A percentile compares a stretch with the other conserved stretches of the same genome.
Evolutionary conservation across 75 land plant genomes (phyloP).

Genomic region (Azolla pinnata): DNA sequence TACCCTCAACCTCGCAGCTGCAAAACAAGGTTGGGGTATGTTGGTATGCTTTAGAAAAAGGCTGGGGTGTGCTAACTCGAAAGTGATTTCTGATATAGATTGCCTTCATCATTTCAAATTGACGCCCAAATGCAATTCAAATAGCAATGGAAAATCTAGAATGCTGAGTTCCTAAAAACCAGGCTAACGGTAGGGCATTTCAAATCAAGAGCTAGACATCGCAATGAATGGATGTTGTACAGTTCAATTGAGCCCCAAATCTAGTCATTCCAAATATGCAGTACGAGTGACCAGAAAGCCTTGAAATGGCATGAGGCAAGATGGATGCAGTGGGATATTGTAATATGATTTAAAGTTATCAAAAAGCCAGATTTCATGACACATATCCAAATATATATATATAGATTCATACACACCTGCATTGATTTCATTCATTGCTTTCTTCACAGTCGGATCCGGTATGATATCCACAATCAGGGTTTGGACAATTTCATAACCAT

Average conservation of each 20-base stretch:
- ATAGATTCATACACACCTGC: constrained; percentile 28
- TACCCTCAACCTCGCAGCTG: constrained; percentile 41
- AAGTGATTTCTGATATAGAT: not conserved
- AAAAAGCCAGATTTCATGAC: not conserved
- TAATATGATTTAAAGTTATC: not conserved
- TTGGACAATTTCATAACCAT: constrained; percentile 61
- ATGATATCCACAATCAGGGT: constrained; percentile 50
- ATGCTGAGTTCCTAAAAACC: too few relatives aligned
- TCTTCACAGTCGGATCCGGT: constrained; percentile 38
- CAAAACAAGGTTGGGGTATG: not conserved
- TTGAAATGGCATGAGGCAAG: not conserved
- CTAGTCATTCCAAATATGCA: too few relatives aligned
- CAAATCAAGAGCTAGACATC: not conserved
- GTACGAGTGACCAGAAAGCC: too few relatives aligned
- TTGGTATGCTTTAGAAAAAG: not conserved
- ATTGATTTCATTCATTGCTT: constrained; percentile 68
- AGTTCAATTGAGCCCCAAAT: too few relatives aligned
- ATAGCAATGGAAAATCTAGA: too few relatives aligned
- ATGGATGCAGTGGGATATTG: too few relatives aligned
- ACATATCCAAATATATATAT: not conserved
- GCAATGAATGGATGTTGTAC: not conserved
- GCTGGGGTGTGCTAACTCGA: not conserved
- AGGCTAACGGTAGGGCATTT: too few relatives aligned
- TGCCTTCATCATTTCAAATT: too few relatives aligned
- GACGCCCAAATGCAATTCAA: too few relatives aligned